phyloP scores from a whole-genome alignment of 148 eudicot species.

The Fagopyrum tataricum region DNA sequence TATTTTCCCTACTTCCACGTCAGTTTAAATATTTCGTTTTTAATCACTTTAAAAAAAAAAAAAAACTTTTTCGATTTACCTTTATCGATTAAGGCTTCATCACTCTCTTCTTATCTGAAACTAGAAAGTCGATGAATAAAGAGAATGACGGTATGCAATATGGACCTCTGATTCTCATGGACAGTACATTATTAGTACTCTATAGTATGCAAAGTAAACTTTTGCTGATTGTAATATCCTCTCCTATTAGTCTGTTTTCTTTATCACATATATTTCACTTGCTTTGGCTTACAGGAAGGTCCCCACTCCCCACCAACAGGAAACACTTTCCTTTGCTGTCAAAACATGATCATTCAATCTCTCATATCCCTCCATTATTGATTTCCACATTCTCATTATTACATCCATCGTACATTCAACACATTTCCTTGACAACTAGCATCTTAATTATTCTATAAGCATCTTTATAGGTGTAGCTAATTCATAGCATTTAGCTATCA shows the following conservation, averaged over 20 bases:
- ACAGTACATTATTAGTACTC: not conserved
- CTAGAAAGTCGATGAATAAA: no score
- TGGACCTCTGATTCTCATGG: not conserved
- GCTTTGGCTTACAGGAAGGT: not conserved
- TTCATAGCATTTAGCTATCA: not conserved
- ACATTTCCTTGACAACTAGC: slow-evolving; percentile 6
- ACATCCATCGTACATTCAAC: not conserved
- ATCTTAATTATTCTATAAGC: slow-evolving; percentile 1
- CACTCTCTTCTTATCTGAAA: no score
- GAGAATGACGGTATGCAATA: not conserved
- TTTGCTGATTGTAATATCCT: not conserved
- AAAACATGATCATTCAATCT: not conserved
- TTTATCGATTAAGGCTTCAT: no score
- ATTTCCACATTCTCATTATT: not conserved
- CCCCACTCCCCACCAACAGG: slow-evolving; percentile 2
- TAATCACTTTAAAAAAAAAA: no score
- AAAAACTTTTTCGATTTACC: no score
- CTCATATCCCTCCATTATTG: slow-evolving; percentile 10
- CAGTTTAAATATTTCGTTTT: no score
- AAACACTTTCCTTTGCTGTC: slow-evolving; percentile 11
- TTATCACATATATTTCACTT: not conserved
- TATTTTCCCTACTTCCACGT: no score
- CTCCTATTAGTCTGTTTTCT: not conserved
- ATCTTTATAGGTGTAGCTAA: not conserved
- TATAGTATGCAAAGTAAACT: not conserved